Evolutionary conservation across 257 asterid species (phyloP), one percentile per base, ranked within the genome.

Genomic region (Capsicum baccatum): DNA sequence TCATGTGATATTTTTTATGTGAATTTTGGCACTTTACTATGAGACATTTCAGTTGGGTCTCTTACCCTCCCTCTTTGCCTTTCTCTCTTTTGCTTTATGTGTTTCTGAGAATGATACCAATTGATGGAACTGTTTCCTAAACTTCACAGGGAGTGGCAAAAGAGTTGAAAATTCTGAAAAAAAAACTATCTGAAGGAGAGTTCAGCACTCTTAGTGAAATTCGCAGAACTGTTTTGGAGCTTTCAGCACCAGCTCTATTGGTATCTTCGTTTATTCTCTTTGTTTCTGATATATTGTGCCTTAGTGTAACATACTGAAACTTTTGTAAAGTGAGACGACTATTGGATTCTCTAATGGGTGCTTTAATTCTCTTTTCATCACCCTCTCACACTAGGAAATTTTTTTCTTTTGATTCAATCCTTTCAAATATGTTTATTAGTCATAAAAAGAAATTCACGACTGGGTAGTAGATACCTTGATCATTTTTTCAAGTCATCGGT

Each of bases 181-280:
- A 70, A 86, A 88, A 87, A 70, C 87, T 97, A 79, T 89, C 84
- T 67, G 91, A 79, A 83, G 99, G 97, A 85, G 89, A 93, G 82
- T 88, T 91, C 85, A 89, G 85, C 55, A 87, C 89, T 60, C 98
- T 97, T 81, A 89, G 90, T 88, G 95, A 94, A 83, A 97, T 97
- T 83, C 95, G 99, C 70, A 86, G 84, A 85, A 90, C 91, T 5
- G 95, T 95, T 70, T 89, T 95, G 84, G 94, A 92, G 83, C 99
- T 97, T 89, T 87, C 88, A 47, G 99, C 99, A 80, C 98, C 99
- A 35, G 87, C 96, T 9, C 88, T 87, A 83, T 89, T 97, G 99
- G 99, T 97, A 93, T 79, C 87, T 87, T 71, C 44, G 4, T 76
- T 6, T 54, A 52, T 76, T 52, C 81, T 26, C 64, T 26, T 76